Evolutionary conservation across 2,329 filamentous ascomycete species (phyloP).

Genomic region (Diaporthe sp.): DNA sequence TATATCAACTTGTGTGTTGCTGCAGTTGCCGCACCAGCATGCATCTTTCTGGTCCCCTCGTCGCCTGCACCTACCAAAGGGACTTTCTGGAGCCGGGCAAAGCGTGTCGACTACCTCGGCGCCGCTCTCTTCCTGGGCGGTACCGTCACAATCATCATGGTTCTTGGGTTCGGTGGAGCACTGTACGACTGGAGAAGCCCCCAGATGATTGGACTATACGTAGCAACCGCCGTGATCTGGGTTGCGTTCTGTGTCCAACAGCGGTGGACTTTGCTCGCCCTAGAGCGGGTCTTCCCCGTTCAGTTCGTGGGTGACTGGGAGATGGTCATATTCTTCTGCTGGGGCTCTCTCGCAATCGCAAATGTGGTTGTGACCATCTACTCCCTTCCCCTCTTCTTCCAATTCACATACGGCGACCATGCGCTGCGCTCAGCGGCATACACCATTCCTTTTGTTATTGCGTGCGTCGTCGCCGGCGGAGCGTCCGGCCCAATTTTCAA

Average conservation of each 20-base stretch:
- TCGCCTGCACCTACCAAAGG: background rate
- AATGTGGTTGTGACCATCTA: conserved; percentile 51
- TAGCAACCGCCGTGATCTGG: background rate
- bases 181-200: background rate
- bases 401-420: conserved; percentile 59
- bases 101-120: background rate
- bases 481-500: background rate
- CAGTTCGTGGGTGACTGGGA: background rate
- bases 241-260: background rate
- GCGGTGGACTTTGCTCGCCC: background rate
- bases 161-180: background rate
- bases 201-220: background rate
- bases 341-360: background rate
- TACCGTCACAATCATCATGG: background rate
- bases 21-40: conserved; percentile 44
- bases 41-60: background rate
- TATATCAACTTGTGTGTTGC: conserved; percentile 54
- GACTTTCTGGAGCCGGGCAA: background rate
- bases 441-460: background rate
- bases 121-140: background rate
- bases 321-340: background rate
- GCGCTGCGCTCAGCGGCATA: conserved; percentile 46
- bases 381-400: conserved; percentile 65
- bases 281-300: background rate
- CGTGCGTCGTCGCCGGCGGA: background rate